Conservation (phyloP, 768 basidiomycete genomes). For the Serendipita vermifera region DNA sequence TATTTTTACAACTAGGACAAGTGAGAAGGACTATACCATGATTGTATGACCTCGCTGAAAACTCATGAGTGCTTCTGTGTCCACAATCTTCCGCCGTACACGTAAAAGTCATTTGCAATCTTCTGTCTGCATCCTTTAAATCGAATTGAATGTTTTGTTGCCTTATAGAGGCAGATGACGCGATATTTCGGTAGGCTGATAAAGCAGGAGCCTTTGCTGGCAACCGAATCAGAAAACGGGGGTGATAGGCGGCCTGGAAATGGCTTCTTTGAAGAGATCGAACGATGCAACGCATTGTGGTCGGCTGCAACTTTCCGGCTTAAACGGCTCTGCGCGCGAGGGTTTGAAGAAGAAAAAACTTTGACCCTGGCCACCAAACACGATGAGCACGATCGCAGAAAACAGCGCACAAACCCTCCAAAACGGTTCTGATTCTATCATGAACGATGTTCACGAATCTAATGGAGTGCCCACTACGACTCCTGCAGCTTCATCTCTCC, state of each 20-base stretch:
- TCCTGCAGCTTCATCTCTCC: background rate
- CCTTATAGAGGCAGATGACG: too few relatives aligned
- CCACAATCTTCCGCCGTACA: conserved; percentile 66
- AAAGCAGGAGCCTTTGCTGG: too few relatives aligned
- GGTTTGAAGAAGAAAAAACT: too few relatives aligned
- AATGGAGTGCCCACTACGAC: background rate
- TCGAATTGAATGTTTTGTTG: too few relatives aligned
- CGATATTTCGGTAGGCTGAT: too few relatives aligned
- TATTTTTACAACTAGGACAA: conserved; percentile 80
- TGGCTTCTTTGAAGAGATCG: too few relatives aligned
- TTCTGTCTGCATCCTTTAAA: conserved; percentile 1
- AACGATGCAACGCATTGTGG: too few relatives aligned
- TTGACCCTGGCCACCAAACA: too few relatives aligned
- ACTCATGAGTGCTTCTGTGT: conserved; percentile 75
- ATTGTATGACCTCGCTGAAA: conserved; percentile 73
- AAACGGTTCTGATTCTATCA: background rate
- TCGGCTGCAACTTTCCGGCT: too few relatives aligned
- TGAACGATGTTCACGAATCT: background rate
- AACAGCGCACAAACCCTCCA: background rate
- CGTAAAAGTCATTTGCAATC: conserved; percentile 53
- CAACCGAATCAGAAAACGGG: too few relatives aligned
- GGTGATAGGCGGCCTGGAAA: too few relatives aligned
- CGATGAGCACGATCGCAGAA: background rate
- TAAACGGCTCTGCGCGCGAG: too few relatives aligned
- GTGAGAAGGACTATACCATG: conserved; percentile 81